phyloP scores from a whole-genome alignment of 1,139 yeast genomes.

The Debaryomycetaceae sp. region DNA sequence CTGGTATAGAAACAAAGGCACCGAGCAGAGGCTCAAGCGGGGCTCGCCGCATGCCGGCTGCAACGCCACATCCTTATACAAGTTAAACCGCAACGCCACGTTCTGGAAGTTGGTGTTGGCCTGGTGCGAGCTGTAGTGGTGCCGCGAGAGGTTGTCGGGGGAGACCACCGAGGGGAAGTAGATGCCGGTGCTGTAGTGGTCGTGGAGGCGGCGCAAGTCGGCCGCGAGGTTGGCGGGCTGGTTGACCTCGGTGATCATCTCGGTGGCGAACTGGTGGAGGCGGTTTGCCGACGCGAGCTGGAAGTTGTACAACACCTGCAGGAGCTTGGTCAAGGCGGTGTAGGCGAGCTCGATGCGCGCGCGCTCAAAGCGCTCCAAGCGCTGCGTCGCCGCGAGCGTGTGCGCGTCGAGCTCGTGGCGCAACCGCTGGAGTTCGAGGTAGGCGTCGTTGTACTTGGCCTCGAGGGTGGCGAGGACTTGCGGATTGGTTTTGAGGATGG shows the following conservation, averaged over 20 bases:
- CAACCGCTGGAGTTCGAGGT: constrained; percentile 28
- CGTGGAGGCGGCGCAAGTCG: constrained; percentile 25
- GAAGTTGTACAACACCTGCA: constrained; percentile 30
- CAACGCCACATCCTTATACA: constrained; percentile 40
- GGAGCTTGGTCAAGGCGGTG: constrained; percentile 31
- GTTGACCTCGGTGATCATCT: constrained; percentile 22
- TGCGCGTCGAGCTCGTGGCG: constrained; percentile 30
- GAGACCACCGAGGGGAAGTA: constrained; percentile 34
- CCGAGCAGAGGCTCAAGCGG: constrained; percentile 25
- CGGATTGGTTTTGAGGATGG: constrained; percentile 30
- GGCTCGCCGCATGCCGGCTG: constrained; percentile 30
- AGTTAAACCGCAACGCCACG: constrained; percentile 34
- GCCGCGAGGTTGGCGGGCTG: constrained; percentile 21
- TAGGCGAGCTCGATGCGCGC: constrained; percentile 32
- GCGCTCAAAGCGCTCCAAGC: constrained; percentile 35
- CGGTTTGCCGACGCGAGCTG: constrained; percentile 25
- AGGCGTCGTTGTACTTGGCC: constrained; percentile 27
- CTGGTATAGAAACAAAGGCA: constrained; percentile 31
- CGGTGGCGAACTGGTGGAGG: constrained; percentile 24
- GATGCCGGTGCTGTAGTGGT: constrained; percentile 34
- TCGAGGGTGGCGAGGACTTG: constrained; percentile 28
- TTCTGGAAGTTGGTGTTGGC: constrained; percentile 36
- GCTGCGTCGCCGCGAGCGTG: constrained; percentile 18
- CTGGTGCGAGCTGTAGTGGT: constrained; percentile 23
- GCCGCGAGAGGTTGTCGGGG: constrained; percentile 21